A percentile compares a stretch with the other conserved stretches of the same genome.
phyloP scores from a whole-genome alignment of 148 eudicot species.

The Agrostemma githago region DNA sequence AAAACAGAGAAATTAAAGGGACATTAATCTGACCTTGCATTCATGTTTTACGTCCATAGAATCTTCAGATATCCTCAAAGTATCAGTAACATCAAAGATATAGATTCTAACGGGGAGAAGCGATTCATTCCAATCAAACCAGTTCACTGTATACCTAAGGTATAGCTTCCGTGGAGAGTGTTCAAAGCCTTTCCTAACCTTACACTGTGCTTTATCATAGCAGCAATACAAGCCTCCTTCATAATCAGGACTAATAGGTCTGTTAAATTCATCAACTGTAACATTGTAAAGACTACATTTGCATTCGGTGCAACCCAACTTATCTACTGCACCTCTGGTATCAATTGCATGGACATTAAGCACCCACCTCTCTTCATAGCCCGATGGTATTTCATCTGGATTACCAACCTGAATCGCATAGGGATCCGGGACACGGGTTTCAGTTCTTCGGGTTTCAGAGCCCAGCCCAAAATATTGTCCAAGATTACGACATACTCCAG shows the following conservation, averaged over 20 bases:
- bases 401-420: constrained; percentile 80
- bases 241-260: constrained; percentile 42
- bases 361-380: constrained; percentile 81
- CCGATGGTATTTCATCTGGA: constrained; percentile 54
- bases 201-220: constrained; percentile 61
- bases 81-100: constrained; percentile 73
- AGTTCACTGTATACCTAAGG: constrained; percentile 59
- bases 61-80: constrained; percentile 36
- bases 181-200: constrained; percentile 43
- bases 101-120: constrained; percentile 68
- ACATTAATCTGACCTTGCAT: constrained; percentile 46
- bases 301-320: constrained; percentile 78
- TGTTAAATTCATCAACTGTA: constrained; percentile 40
- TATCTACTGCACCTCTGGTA: constrained; percentile 67
- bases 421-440: constrained; percentile 68
- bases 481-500: constrained; percentile 46
- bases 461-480: constrained; percentile 81
- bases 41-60: constrained; percentile 32
- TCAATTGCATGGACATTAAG: constrained; percentile 90
- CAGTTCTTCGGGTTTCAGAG: constrained; percentile 80
- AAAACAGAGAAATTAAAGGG: neutral
- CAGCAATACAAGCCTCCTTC: constrained; percentile 80
- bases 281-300: constrained; percentile 81
- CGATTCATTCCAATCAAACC: constrained; percentile 59
- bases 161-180: constrained; percentile 46